These are phyloP conservation scores for Sesbania bispinosa DNA, from an alignment of 306 rosid species.

Conservation along the genomic window DNA sequence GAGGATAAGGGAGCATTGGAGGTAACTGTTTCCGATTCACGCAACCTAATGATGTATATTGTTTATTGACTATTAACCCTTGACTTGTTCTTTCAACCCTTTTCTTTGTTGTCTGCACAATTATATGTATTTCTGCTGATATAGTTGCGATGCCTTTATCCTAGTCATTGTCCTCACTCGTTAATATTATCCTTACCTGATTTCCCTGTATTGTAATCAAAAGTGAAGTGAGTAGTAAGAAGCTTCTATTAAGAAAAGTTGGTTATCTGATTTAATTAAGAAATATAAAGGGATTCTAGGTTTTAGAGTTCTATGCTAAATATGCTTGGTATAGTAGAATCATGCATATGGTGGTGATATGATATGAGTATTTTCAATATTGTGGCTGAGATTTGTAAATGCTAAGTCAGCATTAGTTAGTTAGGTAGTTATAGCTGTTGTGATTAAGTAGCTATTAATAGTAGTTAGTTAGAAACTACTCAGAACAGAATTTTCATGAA, in stretches of 20 bases:
- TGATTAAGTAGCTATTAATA: no score
- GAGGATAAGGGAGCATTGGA: constrained; percentile 65
- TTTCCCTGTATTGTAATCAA: neutral
- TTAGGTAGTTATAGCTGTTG: no score
- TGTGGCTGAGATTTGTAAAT: no score
- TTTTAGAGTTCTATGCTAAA: neutral
- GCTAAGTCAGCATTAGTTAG: no score
- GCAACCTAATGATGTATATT: neutral
- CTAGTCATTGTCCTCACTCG: neutral
- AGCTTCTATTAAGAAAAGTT: neutral
- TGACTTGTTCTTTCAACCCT: neutral
- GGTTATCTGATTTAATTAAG: neutral
- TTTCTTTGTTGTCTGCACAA: neutral
- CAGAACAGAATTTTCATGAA: no score
- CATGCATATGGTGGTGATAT: neutral
- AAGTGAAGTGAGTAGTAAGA: neutral
- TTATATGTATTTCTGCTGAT: neutral
- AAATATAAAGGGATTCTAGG: neutral
- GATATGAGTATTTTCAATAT: no score
- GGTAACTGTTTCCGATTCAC: constrained; percentile 32
- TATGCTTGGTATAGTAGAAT: neutral
- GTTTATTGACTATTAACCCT: neutral
- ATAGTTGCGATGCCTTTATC: neutral
- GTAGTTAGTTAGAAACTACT: no score
- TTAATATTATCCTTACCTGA: neutral